Conservation (phyloP, 2,329 filamentous ascomycete genomes). For the Sporothrix luriei region DNA sequence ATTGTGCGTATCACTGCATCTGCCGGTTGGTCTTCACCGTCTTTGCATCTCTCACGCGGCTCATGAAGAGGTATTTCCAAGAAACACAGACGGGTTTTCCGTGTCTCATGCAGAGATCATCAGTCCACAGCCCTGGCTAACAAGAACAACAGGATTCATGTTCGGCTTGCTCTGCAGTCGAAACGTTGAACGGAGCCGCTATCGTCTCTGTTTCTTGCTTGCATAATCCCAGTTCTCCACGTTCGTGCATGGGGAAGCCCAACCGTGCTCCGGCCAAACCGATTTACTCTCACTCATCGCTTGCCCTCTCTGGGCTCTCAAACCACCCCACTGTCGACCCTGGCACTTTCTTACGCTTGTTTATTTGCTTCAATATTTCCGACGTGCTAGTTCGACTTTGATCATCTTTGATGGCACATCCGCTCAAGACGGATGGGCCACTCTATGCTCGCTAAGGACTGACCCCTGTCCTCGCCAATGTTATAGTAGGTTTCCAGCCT, state of each 20-base stretch:
- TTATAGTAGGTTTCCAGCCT: background rate
- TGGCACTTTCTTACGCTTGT: background rate
- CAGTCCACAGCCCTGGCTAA: background rate
- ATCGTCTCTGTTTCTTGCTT: background rate
- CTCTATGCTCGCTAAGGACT: background rate
- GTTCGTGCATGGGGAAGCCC: conserved; percentile 20
- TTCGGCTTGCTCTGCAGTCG: background rate
- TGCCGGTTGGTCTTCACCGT: conserved; percentile 1
- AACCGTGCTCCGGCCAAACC: conserved; percentile 9
- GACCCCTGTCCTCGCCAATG: background rate
- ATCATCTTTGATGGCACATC: background rate
- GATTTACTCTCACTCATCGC: background rate
- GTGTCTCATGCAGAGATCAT: conserved; percentile 16
- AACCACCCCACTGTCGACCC: background rate
- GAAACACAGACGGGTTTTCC: conserved; percentile 5
- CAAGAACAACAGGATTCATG: background rate
- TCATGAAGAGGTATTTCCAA: background rate
- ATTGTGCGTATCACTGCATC: background rate
- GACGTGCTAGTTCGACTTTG: background rate
- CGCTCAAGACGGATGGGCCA: background rate
- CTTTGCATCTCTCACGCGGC: conserved; percentile 11
- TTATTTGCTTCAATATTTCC: too few species aligned
- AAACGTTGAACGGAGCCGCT: background rate
- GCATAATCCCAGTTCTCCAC: conserved; percentile 12
- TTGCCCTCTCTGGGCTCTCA: background rate